Base-by-base conservation (phyloP, 2,329 filamentous ascomycete species). In the Myriosclerotinia scirpicola region DNA sequence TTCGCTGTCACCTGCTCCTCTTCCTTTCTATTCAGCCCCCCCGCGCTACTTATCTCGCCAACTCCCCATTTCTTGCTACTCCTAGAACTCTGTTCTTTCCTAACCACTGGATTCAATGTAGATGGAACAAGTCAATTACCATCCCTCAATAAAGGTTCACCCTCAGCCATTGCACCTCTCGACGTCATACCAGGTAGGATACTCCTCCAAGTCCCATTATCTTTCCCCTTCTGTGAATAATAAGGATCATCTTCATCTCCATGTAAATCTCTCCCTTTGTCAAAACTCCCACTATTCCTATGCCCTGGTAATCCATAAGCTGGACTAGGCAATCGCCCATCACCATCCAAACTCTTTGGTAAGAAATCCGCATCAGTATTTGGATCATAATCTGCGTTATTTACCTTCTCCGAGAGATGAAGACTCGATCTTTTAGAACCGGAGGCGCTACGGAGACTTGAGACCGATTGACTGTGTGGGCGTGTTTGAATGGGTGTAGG, bases 321-420 rank as follows among this genome's bases (percentile, higher is more conserved):
- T 12, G 53, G 53, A 17, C 62, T 59, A 56, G 60, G 60, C 5
- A 54, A 42, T 30, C n/a, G 48, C 12, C 62, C 62, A n/a, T 65
- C 62, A 14, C 42, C 62, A 38, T 66, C 64, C 9, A 66, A 44
- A 54, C 50, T 55, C 34, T 55, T 59, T 17, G 55, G 52, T 20
- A 66, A 15, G 26, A 67, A 52, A n/a, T 64, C 59, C 17, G 52
- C 65, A 26, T 60, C 50, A 22, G 54, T 53, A 11, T 60, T 52
- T 48, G 48, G 64, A 64, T 64, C 65, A 52, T 67, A 67, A 11
- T 64, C 65, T 17, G 53, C 6, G 15, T 26, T 54, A 1, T 42
- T 42, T 11, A 4, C n/a, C 5, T 22, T 66, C 17, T 52, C 48
- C 22, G 38, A 34, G 2, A 38, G 34, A 40, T 58, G 17, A 34